These are phyloP conservation scores for Berkeleyomyces rouxiae DNA, from an alignment of 2,329 filamentous ascomycete species.

Conservation along the genomic window DNA sequence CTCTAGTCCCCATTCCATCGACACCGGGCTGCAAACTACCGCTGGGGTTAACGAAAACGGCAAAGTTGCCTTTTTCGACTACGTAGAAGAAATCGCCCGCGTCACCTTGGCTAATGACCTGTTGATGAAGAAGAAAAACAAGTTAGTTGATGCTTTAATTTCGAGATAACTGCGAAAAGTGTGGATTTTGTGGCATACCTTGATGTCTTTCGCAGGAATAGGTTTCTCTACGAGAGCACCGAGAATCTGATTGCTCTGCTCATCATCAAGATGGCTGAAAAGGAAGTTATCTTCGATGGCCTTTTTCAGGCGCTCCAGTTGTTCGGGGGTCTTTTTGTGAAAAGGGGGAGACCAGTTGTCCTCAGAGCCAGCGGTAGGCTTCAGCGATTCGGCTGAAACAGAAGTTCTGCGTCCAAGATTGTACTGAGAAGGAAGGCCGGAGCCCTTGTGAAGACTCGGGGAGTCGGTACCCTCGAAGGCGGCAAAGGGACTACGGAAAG, in stretches of 20 bases:
- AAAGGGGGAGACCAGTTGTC: slow-evolving; percentile 83
- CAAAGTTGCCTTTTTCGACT: slow-evolving; percentile 78
- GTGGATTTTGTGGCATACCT: slow-evolving; percentile 27
- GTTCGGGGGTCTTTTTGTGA: slow-evolving; percentile 68
- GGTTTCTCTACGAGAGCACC: slow-evolving; percentile 87
- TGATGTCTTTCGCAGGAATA: slow-evolving; percentile 76
- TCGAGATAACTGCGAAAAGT: not conserved
- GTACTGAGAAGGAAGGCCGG: slow-evolving; percentile 79
- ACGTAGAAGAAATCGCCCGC: slow-evolving; percentile 97
- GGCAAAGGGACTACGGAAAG: slow-evolving; percentile 32
- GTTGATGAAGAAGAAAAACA: slow-evolving; percentile 15
- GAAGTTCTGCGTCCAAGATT: slow-evolving; percentile 87
- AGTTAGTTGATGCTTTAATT: not conserved
- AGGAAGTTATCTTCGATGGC: slow-evolving; percentile 85
- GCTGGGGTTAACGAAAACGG: slow-evolving; percentile 70
- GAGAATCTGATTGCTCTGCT: slow-evolving; percentile 73
- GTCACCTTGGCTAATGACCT: slow-evolving; percentile 92
- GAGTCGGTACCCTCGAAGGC: slow-evolving; percentile 31
- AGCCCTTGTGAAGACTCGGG: slow-evolving; percentile 33
- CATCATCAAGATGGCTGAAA: slow-evolving; percentile 87
- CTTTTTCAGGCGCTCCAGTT: slow-evolving; percentile 59
- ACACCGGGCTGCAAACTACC: slow-evolving; percentile 65
- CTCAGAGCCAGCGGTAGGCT: slow-evolving; percentile 65
- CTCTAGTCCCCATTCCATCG: slow-evolving; percentile 68
- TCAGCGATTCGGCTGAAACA: slow-evolving; percentile 90